Percentiles rank a stretch among this genome's conserved stretches.
These are phyloP conservation scores for Lichtheimia corymbifera DNA, from an alignment of 371 early-diverging fungal genomes.

Conservation along the genomic window DNA sequence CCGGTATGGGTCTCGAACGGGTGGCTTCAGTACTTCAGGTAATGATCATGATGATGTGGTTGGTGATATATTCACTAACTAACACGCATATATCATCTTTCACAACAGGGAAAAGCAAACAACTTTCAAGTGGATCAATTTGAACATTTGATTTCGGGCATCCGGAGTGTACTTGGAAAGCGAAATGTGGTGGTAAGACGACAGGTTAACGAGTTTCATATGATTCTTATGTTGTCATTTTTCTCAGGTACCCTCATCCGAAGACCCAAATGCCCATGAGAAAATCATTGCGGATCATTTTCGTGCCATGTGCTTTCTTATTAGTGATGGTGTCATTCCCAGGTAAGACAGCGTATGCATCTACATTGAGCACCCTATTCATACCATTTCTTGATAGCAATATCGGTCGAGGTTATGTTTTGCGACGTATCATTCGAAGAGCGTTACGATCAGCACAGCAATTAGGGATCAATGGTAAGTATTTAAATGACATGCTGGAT, in stretches of 20 bases:
- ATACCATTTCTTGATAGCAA: slow-evolving; percentile 35
- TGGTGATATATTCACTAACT: neutral
- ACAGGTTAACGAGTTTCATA: neutral
- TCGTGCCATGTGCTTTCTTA: slow-evolving; percentile 71
- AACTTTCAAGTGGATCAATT: slow-evolving; percentile 79
- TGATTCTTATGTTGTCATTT: neutral
- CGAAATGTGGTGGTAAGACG: slow-evolving; percentile 33
- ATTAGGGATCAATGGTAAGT: slow-evolving; percentile 60
- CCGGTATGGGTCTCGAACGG: slow-evolving; percentile 84
- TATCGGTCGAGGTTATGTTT: slow-evolving; percentile 77
- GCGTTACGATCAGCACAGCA: slow-evolving; percentile 72
- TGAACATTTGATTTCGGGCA: slow-evolving; percentile 43
- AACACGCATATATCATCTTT: neutral
- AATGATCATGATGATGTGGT: neutral
- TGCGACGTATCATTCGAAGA: slow-evolving; percentile 77
- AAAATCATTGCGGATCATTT: slow-evolving; percentile 80
- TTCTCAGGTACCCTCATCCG: slow-evolving; percentile 16
- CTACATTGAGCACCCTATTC: too few species aligned
- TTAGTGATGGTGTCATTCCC: slow-evolving; percentile 80
- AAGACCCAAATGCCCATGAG: slow-evolving; percentile 53
- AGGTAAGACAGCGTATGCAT: slow-evolving; percentile 29
- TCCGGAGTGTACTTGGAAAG: slow-evolving; percentile 37
- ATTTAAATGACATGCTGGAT: neutral
- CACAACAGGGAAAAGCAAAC: slow-evolving; percentile 55
- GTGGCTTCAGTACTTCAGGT: slow-evolving; percentile 65